phyloP scores from a whole-genome alignment of 148 eudicot species.

The Chenopodium formosanum region DNA sequence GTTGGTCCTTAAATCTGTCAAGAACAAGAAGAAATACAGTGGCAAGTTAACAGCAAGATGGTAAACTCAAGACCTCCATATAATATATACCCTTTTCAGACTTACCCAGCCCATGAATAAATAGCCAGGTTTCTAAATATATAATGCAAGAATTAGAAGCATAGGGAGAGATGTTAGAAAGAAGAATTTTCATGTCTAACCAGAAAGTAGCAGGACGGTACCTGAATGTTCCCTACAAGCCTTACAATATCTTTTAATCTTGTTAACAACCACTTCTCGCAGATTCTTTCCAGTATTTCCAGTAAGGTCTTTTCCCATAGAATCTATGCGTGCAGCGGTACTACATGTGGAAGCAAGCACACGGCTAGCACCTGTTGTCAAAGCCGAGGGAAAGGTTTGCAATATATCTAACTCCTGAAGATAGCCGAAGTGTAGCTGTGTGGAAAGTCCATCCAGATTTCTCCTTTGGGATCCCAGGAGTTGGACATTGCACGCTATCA shows the following conservation, averaged over 20 bases:
- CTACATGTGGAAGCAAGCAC: neutral
- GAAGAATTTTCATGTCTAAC: too few species aligned
- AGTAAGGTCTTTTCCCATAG: neutral
- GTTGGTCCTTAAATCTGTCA: too few species aligned
- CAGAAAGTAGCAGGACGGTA: too few species aligned
- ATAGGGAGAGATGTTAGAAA: too few species aligned
- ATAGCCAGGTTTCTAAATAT: too few species aligned
- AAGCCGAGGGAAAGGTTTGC: neutral
- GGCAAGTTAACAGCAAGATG: too few species aligned
- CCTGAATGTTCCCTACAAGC: neutral
- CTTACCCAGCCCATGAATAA: too few species aligned
- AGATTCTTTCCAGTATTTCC: neutral
- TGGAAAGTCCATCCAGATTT: neutral
- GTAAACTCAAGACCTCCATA: too few species aligned
- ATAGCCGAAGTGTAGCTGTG: neutral
- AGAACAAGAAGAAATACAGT: too few species aligned
- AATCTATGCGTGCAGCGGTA: neutral
- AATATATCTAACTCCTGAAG: neutral
- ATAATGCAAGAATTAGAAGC: too few species aligned
- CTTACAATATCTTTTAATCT: neutral
- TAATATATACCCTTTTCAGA: too few species aligned
- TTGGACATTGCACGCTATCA: neutral
- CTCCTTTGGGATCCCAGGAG: neutral
- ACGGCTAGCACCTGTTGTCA: neutral
- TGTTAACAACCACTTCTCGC: neutral